phyloP scores from a whole-genome alignment of 1,139 yeast species.

The Yamadazyma diddensiae region DNA sequence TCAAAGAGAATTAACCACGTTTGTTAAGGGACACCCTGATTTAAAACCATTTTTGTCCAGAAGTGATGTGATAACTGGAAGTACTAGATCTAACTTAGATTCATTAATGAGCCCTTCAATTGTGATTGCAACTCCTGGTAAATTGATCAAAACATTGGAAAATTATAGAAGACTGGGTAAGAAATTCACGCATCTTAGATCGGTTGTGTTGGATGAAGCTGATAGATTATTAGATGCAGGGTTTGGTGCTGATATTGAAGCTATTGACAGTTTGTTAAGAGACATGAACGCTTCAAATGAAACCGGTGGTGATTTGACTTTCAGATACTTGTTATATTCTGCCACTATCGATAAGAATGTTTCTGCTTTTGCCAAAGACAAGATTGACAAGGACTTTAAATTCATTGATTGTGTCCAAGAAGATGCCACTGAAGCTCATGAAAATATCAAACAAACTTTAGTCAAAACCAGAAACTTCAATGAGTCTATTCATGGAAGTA shows the following conservation, averaged over 20 bases:
- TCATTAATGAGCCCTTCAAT: conserved; percentile 37
- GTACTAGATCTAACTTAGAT: conserved; percentile 25
- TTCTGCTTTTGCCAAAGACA: conserved; percentile 57
- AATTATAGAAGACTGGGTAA: conserved; percentile 37
- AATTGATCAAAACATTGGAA: conserved; percentile 62
- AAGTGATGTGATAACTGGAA: conserved; percentile 38
- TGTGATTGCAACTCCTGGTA: conserved; percentile 89
- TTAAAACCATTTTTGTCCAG: conserved; percentile 26
- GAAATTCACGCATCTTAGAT: conserved; percentile 53
- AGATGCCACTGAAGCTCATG: conserved; percentile 77
- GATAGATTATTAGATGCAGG: conserved; percentile 79
- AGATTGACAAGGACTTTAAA: conserved; percentile 61
- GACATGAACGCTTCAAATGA: conserved; percentile 12
- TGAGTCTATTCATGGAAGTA: conserved; percentile 52
- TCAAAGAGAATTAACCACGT: conserved; percentile 51
- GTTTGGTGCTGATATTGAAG: conserved; percentile 60
- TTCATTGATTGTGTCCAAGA: conserved; percentile 75
- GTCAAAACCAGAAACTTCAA: conserved; percentile 46
- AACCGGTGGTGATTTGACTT: conserved; percentile 20
- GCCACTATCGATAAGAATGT: conserved; percentile 82
- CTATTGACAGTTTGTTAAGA: conserved; percentile 51
- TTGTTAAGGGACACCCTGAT: conserved; percentile 14
- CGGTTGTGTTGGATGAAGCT: conserved; percentile 84
- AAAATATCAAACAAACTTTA: conserved; percentile 68
- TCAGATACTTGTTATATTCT: conserved; percentile 75